Base-by-base conservation (phyloP, 805 yeast species). In the Zygotorulaspora chibaensis region DNA sequence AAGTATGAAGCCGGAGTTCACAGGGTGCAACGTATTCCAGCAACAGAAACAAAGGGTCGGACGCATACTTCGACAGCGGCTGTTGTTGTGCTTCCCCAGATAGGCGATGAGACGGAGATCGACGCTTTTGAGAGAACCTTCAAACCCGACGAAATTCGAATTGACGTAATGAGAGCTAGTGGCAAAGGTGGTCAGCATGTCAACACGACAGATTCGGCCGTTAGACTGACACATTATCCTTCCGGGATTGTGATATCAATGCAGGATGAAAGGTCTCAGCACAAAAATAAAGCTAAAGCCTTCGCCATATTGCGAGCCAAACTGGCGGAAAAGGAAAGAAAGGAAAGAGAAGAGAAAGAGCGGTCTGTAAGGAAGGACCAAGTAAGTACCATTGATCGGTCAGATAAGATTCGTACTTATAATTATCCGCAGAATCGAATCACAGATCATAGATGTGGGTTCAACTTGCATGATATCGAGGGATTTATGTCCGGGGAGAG, bases 111-210 rank as follows among this genome's bases (percentile, higher is more conserved):
- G 2, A 69, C 63, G 33, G 66, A 67, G 6, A 71, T 71, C 23
- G 70, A 77, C 44, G 73, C 75, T 1, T 77, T 73, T 38, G 91
- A 85, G 56, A 69, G 91, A 35, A 77, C 78, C 46, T 88, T 93
- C 65, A 80, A 80, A 15, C 87, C 90, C 0, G 95, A 86, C 2
- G 99, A 93, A 57, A 81, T 93, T 17, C 75, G 96, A 46, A 81
- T 93, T 3, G 99, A 93, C 62, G 89, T 93, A n/a, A 93, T 91
- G 96, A 75, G 99, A 55, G 87, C 98, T 0, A 81, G 96, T 45
- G 99, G 99, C 2, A 84, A 93, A 52, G 99, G 99, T 46, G 99
- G 99, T 0, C 99, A 91, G 69, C 98, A 91, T 61, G 99, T 91
- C 30, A 91, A 91, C 62, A 91, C 96, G 11, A 93, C 98, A 0